Base-by-base conservation (phyloP, 108 stramenopile species). In the Nitzschia sp. region DNA sequence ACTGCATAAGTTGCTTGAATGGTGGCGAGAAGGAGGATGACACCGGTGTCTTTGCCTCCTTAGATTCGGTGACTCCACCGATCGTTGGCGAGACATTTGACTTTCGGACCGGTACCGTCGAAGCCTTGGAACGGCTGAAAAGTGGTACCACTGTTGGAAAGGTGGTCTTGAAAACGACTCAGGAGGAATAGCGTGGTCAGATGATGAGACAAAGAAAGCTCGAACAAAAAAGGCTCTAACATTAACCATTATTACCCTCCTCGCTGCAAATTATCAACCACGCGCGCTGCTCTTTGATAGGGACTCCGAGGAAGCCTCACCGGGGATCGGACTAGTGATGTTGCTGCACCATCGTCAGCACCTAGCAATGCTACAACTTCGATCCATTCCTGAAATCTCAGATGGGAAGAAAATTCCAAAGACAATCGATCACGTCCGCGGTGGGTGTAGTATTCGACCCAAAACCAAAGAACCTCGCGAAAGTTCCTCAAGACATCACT, bases 401-500 rank as follows among this genome's bases (percentile, higher is more conserved):
- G 52, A 66, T 90, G 94, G 1, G 86, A 87, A 5, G 88, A 89
- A 63, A 93, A 96, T 66, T 96, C 94, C 32, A 96, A 69, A 23
- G 85, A 85, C 47, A 93, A 71, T 6, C 94, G 71, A 69, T 96
- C 94, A 5, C 94, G 78, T 5, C 94, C 94, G 17, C 94, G 67
- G 55, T 87, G 91, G 5, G 85, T 72, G 73, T 96, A 96, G 76
- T 92, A 96, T 60, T 91, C 85, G 3, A 69, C 58, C 94, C 94
- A 96, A 64, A 92, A 95, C 86, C 90, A 93, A 30, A 93, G 75
- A 28, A 96, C 76, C 48, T 89, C 85, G 13, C 88, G 85, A 58
- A 93, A 93, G 45, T 86, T 88, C 6, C 75, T 22, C 68, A 89
- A 31, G 17, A 83, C 67, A 44, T 80, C 82, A 22, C 53, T 69